Conservation (phyloP, 129 eudicot genomes). For the Arctium minus region DNA sequence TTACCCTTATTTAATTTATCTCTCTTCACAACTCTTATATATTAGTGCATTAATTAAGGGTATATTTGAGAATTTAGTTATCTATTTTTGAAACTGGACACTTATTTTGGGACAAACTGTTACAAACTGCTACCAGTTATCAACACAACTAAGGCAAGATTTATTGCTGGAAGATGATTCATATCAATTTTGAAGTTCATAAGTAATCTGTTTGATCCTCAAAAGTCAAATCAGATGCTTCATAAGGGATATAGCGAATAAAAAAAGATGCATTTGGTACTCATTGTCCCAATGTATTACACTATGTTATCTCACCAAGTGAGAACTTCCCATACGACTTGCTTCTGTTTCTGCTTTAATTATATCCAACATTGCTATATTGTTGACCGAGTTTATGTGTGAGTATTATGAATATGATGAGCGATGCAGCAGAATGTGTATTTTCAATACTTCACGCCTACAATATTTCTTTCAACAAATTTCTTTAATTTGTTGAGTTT, state of each 20-base stretch:
- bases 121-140: no score
- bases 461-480: background rate
- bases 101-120: no score
- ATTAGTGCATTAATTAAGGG: no score
- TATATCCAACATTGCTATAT: background rate
- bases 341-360: background rate
- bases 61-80: no score
- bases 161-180: background rate
- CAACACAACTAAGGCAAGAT: no score
- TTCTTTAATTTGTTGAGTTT: background rate
- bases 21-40: no score
- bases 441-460: background rate
- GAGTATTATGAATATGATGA: background rate
- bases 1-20: no score
- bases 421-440: background rate
- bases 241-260: background rate
- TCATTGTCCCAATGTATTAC: background rate
- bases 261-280: background rate
- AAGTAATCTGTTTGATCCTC: background rate
- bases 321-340: background rate
- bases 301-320: background rate
- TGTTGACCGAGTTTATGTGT: background rate
- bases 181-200: background rate
- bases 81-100: no score
- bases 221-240: slow-evolving; percentile 1